Base-by-base conservation (phyloP, 805 yeast genomes). In the Saturnispora sekii region DNA sequence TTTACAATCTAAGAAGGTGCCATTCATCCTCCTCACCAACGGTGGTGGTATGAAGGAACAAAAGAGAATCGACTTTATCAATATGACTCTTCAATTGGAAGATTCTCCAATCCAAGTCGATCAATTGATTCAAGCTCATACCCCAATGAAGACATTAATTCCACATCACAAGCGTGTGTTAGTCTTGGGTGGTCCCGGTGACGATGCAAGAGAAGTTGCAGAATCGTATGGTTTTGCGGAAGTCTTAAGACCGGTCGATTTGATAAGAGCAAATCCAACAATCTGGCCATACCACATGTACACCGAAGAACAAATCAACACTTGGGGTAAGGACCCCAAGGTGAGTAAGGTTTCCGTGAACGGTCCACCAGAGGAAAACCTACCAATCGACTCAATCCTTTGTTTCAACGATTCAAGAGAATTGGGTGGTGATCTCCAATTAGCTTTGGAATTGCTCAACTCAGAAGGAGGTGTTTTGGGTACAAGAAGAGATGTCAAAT, bases 321-420 rank as follows among this genome's bases (percentile, higher is more conserved):
- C 59, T 38, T 77, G 68, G 63, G 70, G 72, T 0, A 56, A 58
- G 17, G 59, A 58, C 18, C 67, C 69, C 2, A 35, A 50, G 10
- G 47, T 38, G 5, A 50, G 60, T 21, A 53, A 59, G 34, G 54
- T 63, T 12, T 45, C 43, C 15, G 63, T 55, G 18, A 53, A 61
- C 35, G 54, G 55, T 36, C 33, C 33, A 48, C 52, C 35, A 45
- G 57, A 49, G 50, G 45, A 43, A 46, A 53, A 57, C 17, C 63
- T 62, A 48, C 74, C 75, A 16, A 69, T 85, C 48, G 95, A 87
- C 51, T 89, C 88, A 2, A 69, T 89, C 1, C 64, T 89, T 49
- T 87, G 88, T 21, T 87, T 88, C 62, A 84, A 84, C 56, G 97
- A 89, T 61, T 88, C 96, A 4, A 68, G 95, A 48, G 96, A 88